Evolutionary conservation across 169 alveolate species (phyloP).

Genomic region (Pseudocohnilembus persalinus): DNA sequence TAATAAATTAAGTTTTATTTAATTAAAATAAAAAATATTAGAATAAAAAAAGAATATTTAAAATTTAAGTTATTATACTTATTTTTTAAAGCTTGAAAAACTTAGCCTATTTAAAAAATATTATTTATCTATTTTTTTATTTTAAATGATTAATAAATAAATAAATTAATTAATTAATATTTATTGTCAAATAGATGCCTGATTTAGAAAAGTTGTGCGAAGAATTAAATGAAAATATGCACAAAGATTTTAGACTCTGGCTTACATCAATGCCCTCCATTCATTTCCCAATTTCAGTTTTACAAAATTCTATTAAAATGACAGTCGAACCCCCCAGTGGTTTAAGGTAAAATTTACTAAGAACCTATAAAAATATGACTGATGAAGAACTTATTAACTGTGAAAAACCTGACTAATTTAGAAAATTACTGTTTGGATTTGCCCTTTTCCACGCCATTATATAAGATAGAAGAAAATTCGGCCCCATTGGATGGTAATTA

Average conservation of each 20-base stretch:
- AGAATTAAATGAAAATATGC: slow-evolving; percentile 78
- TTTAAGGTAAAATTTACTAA: slow-evolving; percentile 79
- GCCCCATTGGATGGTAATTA: slow-evolving; percentile 91
- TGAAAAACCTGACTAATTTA: slow-evolving; percentile 86
- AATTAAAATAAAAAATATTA: too few species aligned
- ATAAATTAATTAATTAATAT: too few species aligned
- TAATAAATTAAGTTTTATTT: too few species aligned
- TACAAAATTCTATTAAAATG: slow-evolving; percentile 90
- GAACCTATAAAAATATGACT: slow-evolving; percentile 80
- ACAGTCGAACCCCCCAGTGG: slow-evolving; percentile 91
- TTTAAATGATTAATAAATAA: too few species aligned
- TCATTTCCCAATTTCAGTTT: slow-evolving; percentile 89
- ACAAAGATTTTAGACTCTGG: slow-evolving; percentile 84
- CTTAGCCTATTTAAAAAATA: too few species aligned
- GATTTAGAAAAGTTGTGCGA: slow-evolving; percentile 88
- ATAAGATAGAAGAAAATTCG: slow-evolving; percentile 89
- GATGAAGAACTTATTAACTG: slow-evolving; percentile 86
- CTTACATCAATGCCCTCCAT: slow-evolving; percentile 90
- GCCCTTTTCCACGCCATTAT: slow-evolving; percentile 96
- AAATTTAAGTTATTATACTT: too few species aligned
- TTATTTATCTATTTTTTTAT: too few species aligned
- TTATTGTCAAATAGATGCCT: slow-evolving; percentile 52
- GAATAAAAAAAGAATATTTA: too few species aligned
- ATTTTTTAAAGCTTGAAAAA: too few species aligned
- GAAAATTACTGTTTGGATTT: slow-evolving; percentile 89